Base-by-base conservation (phyloP, 352 stramenopile genomes). In the Blastocystis sp. region DNA sequence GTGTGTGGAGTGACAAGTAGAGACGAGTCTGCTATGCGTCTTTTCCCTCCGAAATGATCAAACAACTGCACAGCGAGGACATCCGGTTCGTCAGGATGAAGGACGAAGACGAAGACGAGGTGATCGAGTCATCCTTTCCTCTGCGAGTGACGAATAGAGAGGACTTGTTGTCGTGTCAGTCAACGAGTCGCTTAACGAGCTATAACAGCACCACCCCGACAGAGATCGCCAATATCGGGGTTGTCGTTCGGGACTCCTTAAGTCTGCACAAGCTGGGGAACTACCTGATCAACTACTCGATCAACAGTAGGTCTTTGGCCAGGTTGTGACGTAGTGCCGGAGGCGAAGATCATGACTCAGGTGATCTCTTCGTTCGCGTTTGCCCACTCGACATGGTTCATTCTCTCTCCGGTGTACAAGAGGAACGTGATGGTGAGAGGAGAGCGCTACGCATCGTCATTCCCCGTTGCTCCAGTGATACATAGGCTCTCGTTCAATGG, bases 341-440 rank as follows among this genome's bases (percentile, higher is more conserved):
- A 85, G 18, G 53, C 20, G 20, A 85, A 85, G 55, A 53, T 66
- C 3, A 85, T 85, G 73, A 85, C 73, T n/a, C 73, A 85, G n/a
- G 55, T 85, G 45, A 85, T 85, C n/a, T 85, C 73, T 9, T 85
- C 73, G 34, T 68, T 66, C 47, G 34, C 73, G n/a, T 85, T 85
- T 30, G 39, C 47, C 16, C 73, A 85, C 39, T 56, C 24, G n/a
- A 65, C 55, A 1, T 85, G 73, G 73, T 66, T 43, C 26, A 41
- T 85, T 20, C 16, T 37, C 8, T 26, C 47, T 7, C 73, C 73
- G 0, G 50, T 85, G 20, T 65, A 53, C 24, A 64, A 85, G 20
- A 24, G 53, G 55, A 85, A 85, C 50, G 56, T 85, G 4, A 26
- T 85, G 16, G 41, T 50, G 37, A 85, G 68, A 41, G 20, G 45